A percentile compares a stretch with the other conserved stretches of the same genome.
These are phyloP conservation scores for Cadophora gregata DNA, from an alignment of 2,329 filamentous ascomycete species.

Conservation along the genomic window DNA sequence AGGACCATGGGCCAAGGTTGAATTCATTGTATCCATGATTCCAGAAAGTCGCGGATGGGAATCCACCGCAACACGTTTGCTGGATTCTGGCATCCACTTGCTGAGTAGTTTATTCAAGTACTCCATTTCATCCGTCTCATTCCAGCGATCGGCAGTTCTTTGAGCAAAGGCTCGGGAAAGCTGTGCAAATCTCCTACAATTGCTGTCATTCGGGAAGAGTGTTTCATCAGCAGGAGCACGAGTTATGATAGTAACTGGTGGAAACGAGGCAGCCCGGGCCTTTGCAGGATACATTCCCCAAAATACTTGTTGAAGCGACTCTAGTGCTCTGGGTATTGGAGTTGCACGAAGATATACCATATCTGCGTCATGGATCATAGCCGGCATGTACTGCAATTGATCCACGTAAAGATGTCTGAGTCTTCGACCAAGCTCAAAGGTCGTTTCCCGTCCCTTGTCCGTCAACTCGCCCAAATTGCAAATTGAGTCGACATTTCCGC, in stretches of 20 bases:
- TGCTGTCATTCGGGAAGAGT: constrained; percentile 78
- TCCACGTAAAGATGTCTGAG: constrained; percentile 77
- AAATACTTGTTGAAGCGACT: constrained; percentile 78
- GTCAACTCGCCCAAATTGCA: constrained; percentile 83
- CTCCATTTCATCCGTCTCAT: constrained; percentile 78
- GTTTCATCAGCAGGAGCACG: constrained; percentile 74
- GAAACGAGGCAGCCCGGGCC: constrained; percentile 57
- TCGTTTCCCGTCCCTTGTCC: constrained; percentile 75
- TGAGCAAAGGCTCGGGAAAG: constrained; percentile 74
- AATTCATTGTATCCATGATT: constrained; percentile 93
- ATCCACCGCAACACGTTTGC: constrained; percentile 77
- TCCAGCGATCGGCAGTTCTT: constrained; percentile 75
- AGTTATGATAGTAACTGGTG: constrained; percentile 68
- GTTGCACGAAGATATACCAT: constrained; percentile 77
- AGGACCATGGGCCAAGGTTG: constrained; percentile 83
- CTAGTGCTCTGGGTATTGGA: constrained; percentile 75
- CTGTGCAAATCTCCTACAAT: constrained; percentile 74
- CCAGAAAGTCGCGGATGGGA: constrained; percentile 83
- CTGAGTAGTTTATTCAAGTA: constrained; percentile 80
- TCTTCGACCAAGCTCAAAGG: constrained; percentile 70
- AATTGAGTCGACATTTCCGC: constrained; percentile 75
- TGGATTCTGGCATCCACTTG: constrained; percentile 82
- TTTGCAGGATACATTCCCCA: constrained; percentile 73
- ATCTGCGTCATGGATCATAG: constrained; percentile 58
- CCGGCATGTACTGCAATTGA: constrained; percentile 74